These are phyloP conservation scores for Golubevia sp. DNA, from an alignment of 1,284 basidiomycete species.

Conservation along the genomic window DNA sequence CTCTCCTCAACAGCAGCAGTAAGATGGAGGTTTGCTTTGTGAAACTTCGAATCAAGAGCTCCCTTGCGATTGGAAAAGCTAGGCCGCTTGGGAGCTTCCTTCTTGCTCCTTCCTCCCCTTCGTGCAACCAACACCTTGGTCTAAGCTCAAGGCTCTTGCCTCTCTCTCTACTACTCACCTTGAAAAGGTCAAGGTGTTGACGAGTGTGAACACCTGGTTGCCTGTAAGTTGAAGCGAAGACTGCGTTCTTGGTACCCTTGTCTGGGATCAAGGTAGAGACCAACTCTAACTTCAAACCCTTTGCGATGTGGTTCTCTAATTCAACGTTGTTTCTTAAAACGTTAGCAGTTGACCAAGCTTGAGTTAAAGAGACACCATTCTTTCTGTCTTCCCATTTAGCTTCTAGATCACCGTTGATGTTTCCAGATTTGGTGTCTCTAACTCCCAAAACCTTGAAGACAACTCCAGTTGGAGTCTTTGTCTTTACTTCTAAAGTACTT, in stretches of 20 bases:
- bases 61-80: too few relatives aligned
- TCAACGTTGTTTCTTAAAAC: slow-evolving; percentile 86
- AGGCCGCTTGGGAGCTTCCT: too few relatives aligned
- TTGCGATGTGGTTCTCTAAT: slow-evolving; percentile 96
- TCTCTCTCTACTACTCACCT: slow-evolving; percentile 66
- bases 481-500: slow-evolving; percentile 76
- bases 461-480: slow-evolving; percentile 75
- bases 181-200: slow-evolving; percentile 90
- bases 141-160: too few relatives aligned
- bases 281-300: slow-evolving; percentile 93
- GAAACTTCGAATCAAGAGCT: too few relatives aligned
- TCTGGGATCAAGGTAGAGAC: slow-evolving; percentile 83
- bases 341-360: slow-evolving; percentile 84
- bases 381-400: slow-evolving; percentile 60
- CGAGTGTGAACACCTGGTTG: slow-evolving; percentile 94
- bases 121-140: too few relatives aligned
- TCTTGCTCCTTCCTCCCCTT: too few relatives aligned
- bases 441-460: slow-evolving; percentile 63
- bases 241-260: slow-evolving; percentile 77
- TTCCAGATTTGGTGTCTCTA: slow-evolving; percentile 56
- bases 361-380: slow-evolving; percentile 56
- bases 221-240: slow-evolving; percentile 86
- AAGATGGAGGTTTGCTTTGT: too few relatives aligned
- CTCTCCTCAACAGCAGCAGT: background rate
- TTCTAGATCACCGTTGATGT: slow-evolving; percentile 61